A percentile compares a stretch with the other conserved stretches of the same genome.
Conservation (phyloP, 306 rosid species). For the Quercus ilex region DNA sequence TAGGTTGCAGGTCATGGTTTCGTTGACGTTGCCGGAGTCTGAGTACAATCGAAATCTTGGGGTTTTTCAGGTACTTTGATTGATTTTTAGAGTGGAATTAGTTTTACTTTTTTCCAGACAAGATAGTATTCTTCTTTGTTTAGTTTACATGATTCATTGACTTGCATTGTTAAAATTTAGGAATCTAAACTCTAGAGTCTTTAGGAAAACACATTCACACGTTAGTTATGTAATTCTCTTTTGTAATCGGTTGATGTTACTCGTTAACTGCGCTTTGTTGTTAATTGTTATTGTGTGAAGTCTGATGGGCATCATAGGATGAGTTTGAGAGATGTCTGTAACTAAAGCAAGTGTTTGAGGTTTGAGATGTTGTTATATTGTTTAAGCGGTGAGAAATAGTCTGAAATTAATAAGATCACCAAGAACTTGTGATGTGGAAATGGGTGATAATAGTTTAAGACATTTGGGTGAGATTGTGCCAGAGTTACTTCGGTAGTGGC, state of each 20-base stretch:
- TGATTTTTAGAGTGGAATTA: conserved; percentile 7
- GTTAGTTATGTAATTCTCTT: no score
- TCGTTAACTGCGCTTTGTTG: no score
- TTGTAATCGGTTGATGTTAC: no score
- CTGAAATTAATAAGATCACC: background rate
- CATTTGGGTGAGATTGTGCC: background rate
- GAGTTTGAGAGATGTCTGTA: background rate
- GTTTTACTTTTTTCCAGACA: background rate
- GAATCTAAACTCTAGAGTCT: no score
- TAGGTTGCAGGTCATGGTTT: conserved; percentile 43
- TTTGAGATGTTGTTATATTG: background rate
- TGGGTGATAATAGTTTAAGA: background rate
- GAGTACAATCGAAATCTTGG: conserved; percentile 82
- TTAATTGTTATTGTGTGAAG: background rate
- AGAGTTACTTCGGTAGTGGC: background rate
- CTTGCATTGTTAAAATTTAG: no score
- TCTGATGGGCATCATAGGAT: background rate
- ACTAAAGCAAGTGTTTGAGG: background rate
- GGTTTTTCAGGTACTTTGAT: conserved; percentile 61
- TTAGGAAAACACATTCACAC: no score
- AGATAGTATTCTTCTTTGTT: no score
- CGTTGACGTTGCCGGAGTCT: conserved; percentile 63
- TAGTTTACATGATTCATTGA: no score
- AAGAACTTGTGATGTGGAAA: background rate
- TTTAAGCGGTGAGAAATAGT: background rate